phyloP scores from a whole-genome alignment of 2,329 filamentous ascomycete species.

The Xylogone sp. region DNA sequence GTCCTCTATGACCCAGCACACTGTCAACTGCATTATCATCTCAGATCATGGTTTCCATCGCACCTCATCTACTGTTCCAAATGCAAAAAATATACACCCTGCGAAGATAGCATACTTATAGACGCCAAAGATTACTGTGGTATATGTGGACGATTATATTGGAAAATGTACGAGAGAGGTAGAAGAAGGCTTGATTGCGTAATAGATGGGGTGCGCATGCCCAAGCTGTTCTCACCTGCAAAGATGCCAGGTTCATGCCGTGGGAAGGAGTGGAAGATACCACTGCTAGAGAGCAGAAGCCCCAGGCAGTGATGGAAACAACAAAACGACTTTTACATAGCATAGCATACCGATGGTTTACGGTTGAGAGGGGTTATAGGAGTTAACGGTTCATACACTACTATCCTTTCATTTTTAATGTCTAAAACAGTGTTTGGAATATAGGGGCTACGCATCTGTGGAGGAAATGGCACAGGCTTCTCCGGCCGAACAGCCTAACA shows the following conservation, averaged over 20 bases:
- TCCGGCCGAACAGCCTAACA: too few species aligned
- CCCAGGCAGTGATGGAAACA: too few species aligned
- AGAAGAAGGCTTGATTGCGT: constrained; percentile 12
- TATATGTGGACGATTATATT: constrained; percentile 12
- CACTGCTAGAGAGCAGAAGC: too few species aligned
- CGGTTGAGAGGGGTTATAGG: too few species aligned
- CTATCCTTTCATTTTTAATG: too few species aligned
- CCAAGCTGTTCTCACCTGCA: neutral
- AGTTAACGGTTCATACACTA: too few species aligned
- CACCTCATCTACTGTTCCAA: constrained; percentile 14
- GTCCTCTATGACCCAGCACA: constrained; percentile 19
- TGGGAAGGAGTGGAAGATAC: neutral
- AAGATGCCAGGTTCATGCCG: neutral
- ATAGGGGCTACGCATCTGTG: too few species aligned
- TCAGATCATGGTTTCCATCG: constrained; percentile 14
- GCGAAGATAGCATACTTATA: neutral
- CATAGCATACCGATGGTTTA: too few species aligned
- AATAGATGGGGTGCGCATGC: neutral
- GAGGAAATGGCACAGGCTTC: too few species aligned
- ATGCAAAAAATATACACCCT: constrained; percentile 14
- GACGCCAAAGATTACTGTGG: constrained; percentile 9
- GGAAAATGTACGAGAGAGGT: constrained; percentile 15
- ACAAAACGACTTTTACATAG: too few species aligned
- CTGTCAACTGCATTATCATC: constrained; percentile 23
- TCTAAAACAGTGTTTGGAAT: too few species aligned